Conservation (phyloP, 2,329 filamentous ascomycete species). For the Exophiala calicioides region DNA sequence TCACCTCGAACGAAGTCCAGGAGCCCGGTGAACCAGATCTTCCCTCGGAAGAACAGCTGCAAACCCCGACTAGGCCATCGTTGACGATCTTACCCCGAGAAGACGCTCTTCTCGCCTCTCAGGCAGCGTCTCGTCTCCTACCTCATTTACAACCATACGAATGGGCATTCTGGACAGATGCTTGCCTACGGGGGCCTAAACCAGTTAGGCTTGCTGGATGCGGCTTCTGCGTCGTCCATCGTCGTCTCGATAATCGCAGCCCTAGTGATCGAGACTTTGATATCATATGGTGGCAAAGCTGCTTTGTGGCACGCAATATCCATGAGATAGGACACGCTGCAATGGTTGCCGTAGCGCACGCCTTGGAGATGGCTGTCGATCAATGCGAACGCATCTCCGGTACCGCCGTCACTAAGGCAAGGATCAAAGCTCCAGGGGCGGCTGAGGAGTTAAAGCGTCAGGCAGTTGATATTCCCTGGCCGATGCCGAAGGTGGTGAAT, state of each 20-base stretch:
- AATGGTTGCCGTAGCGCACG: constrained; percentile 17
- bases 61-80: too few species aligned
- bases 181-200: constrained; percentile 33
- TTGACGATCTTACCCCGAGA: constrained; percentile 6
- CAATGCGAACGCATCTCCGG: constrained; percentile 15
- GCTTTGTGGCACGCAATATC: constrained; percentile 16
- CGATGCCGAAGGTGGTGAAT: too few species aligned
- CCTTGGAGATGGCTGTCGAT: constrained; percentile 15
- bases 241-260: constrained; percentile 17
- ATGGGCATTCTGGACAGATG: constrained; percentile 17
- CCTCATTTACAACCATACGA: constrained; percentile 12
- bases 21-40: too few species aligned
- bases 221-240: constrained; percentile 42
- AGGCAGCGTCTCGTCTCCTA: constrained; percentile 10
- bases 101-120: constrained; percentile 19
- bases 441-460: too few species aligned
- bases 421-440: constrained; percentile 12
- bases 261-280: constrained; percentile 14
- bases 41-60: constrained; percentile 13
- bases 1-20: not conserved
- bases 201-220: constrained; percentile 43
- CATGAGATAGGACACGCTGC: constrained; percentile 9
- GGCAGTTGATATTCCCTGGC: too few species aligned
- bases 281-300: constrained; percentile 18
- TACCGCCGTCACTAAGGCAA: constrained; percentile 11